Conservation (phyloP, 2,329 filamentous ascomycete species). For the Blastomyces gilchristii region DNA sequence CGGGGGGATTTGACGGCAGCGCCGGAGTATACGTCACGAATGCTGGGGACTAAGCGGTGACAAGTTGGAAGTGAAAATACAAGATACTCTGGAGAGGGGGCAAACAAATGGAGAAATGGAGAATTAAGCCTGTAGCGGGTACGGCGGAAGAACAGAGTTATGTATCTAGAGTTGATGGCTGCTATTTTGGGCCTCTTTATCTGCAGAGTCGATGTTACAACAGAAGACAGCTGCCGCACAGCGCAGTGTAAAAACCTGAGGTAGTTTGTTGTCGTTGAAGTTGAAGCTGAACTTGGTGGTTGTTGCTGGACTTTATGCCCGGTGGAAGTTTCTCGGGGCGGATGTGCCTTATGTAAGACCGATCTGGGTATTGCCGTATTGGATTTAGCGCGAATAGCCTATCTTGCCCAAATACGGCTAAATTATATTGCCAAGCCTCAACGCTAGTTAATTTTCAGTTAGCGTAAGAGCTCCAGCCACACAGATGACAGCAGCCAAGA, state of each 20-base stretch:
- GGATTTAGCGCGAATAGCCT: neutral
- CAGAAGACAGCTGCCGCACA: neutral
- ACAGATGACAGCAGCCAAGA: neutral
- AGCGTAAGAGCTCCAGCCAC: neutral
- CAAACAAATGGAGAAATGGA: neutral
- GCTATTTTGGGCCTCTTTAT: neutral
- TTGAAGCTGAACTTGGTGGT: neutral
- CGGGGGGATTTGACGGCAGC: neutral
- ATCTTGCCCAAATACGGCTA: neutral
- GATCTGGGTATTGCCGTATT: neutral
- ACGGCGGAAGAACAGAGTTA: neutral
- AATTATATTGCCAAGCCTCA: neutral
- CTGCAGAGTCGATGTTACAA: neutral
- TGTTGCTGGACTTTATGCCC: neutral
- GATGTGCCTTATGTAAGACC: neutral
- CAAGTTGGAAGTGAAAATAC: neutral
- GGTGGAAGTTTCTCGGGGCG: slow-evolving; percentile 5
- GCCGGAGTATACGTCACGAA: neutral
- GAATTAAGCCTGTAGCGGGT: neutral
- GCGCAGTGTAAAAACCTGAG: neutral
- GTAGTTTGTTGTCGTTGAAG: neutral
- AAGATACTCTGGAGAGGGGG: too few relatives aligned
- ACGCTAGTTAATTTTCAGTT: neutral
- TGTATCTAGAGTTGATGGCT: neutral
- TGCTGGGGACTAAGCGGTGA: neutral